phyloP scores from a whole-genome alignment of 1,139 yeast genomes.

The Zygosaccharomyces pseudobailii region DNA sequence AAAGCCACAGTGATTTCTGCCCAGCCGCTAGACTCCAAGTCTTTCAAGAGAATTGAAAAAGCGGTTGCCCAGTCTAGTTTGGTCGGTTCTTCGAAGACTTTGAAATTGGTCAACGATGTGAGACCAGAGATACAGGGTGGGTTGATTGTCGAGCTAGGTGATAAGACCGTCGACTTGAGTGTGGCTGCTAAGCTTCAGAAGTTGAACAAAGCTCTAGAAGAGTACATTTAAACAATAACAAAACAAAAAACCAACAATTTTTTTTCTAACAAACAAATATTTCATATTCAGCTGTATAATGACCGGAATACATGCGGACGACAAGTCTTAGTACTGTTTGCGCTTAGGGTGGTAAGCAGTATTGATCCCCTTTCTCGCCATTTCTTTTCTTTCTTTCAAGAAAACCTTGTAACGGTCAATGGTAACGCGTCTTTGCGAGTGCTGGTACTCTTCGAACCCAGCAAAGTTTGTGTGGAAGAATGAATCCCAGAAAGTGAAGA shows the following conservation, averaged over 20 bases:
- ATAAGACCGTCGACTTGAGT: constrained; percentile 92
- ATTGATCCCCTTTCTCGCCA: constrained; percentile 6
- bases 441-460: constrained; percentile 56
- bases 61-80: constrained; percentile 73
- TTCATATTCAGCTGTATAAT: constrained; percentile 5
- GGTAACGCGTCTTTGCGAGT: constrained; percentile 54
- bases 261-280: neutral
- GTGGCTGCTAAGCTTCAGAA: constrained; percentile 78
- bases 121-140: constrained; percentile 95
- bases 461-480: constrained; percentile 66
- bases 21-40: constrained; percentile 76
- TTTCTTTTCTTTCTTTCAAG: constrained; percentile 41
- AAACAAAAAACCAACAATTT: neutral
- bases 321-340: neutral
- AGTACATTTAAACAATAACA: constrained; percentile 52
- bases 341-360: constrained; percentile 4
- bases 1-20: constrained; percentile 94
- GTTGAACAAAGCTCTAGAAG: constrained; percentile 84
- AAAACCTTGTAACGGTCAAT: constrained; percentile 59
- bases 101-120: constrained; percentile 75
- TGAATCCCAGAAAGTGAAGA: constrained; percentile 89
- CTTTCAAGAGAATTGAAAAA: constrained; percentile 71
- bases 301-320: constrained; percentile 5
- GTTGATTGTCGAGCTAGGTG: constrained; percentile 92
- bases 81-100: constrained; percentile 82